A percentile compares a stretch with the other conserved stretches of the same genome.
Evolutionary conservation across 495 filamentous ascomycete species (phyloP).

Genomic region (Podospora pseudoanserina): DNA sequence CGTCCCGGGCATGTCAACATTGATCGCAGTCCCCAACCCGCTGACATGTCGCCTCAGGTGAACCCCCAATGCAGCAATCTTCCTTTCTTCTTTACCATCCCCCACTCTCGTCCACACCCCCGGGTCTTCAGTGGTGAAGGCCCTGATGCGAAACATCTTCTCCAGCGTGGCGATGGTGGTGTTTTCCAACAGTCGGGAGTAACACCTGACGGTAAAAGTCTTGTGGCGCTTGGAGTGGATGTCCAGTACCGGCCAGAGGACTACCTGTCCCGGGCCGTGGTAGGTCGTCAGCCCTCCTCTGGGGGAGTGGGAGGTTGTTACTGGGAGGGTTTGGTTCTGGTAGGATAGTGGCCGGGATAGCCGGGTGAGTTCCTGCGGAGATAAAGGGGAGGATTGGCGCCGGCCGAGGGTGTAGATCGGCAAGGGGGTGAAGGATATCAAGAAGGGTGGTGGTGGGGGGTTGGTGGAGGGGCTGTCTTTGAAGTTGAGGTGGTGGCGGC

Average conservation of each 20-base stretch:
- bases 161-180: constrained; percentile 63
- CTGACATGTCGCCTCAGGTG: constrained; percentile 80
- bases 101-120: constrained; percentile 69
- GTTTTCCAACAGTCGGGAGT: constrained; percentile 71
- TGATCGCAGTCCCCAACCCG: constrained; percentile 83
- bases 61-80: constrained; percentile 87
- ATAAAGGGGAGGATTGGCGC: constrained; percentile 63
- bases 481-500: constrained; percentile 32
- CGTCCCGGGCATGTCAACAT: constrained; percentile 56
- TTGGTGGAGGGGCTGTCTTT: constrained; percentile 27
- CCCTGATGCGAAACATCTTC: constrained; percentile 50
- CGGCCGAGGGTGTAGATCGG: constrained; percentile 90
- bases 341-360: constrained; percentile 36
- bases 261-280: constrained; percentile 89
- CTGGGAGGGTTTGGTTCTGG: neutral
- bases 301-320: constrained; percentile 43
- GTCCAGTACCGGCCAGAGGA: constrained; percentile 84
- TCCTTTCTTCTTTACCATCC: constrained; percentile 42
- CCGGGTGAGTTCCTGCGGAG: constrained; percentile 41
- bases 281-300: constrained; percentile 92
- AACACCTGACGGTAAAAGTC: constrained; percentile 54
- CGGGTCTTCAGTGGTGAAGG: constrained; percentile 67
- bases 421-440: constrained; percentile 79
- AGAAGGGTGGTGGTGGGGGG: constrained; percentile 55
- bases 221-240: constrained; percentile 44